These are phyloP conservation scores for Penicillium sp. DNA, from an alignment of 2,329 filamentous ascomycete species.

Conservation along the genomic window DNA sequence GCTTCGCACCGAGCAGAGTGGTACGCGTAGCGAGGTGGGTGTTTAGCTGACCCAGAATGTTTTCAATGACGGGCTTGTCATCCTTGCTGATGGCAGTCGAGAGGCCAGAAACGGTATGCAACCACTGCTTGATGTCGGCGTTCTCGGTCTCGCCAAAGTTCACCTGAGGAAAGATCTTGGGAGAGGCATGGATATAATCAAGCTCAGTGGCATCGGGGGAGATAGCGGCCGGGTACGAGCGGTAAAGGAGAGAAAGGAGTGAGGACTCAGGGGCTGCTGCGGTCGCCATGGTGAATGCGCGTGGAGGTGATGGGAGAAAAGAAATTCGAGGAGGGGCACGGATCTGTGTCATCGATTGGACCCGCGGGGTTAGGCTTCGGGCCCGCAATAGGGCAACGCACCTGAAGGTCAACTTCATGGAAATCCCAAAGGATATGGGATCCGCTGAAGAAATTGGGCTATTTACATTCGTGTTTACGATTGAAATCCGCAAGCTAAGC, in stretches of 20 bases:
- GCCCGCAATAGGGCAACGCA: constrained; percentile 22
- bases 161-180: constrained; percentile 62
- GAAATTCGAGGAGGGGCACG: constrained; percentile 31
- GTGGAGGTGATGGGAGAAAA: constrained; percentile 23
- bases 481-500: constrained; percentile 1
- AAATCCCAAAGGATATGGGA: constrained; percentile 12
- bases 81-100: constrained; percentile 47
- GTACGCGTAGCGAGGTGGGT: constrained; percentile 80
- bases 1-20: constrained; percentile 83
- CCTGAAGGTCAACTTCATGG: constrained; percentile 19
- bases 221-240: constrained; percentile 40
- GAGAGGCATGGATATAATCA: constrained; percentile 44
- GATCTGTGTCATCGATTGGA: constrained; percentile 24
- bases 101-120: constrained; percentile 69
- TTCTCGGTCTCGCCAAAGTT: constrained; percentile 75
- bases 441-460: constrained; percentile 2
- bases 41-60: constrained; percentile 75
- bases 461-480: neutral
- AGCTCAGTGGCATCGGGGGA: constrained; percentile 40
- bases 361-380: constrained; percentile 23
- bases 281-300: constrained; percentile 28
- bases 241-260: constrained; percentile 43
- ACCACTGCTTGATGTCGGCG: constrained; percentile 84
- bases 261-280: constrained; percentile 39
- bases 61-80: constrained; percentile 52